Percentiles rank a stretch among this genome's conserved stretches.
Conservation (phyloP, 768 basidiomycete genomes). For the Kwoniella europaea region DNA sequence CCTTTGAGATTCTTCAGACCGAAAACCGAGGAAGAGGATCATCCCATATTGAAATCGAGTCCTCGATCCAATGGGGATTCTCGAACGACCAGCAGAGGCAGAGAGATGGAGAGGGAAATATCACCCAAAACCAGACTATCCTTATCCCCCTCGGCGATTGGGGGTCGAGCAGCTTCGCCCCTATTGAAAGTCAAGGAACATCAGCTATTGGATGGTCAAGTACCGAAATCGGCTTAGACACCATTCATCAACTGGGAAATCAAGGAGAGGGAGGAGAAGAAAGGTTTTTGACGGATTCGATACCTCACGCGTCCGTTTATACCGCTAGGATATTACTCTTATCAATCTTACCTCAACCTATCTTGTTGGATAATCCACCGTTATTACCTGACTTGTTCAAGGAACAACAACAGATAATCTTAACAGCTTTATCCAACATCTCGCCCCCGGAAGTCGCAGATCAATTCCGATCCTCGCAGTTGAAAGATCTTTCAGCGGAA, state of each 20-base stretch:
- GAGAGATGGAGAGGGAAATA: slow-evolving; percentile 4
- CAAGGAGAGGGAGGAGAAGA: neutral
- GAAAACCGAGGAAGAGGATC: neutral
- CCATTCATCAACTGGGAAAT: too few species aligned
- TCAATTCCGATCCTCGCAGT: slow-evolving; percentile 21
- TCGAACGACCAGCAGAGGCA: neutral
- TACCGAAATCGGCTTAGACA: slow-evolving; percentile 12
- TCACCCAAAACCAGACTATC: slow-evolving; percentile 20
- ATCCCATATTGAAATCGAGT: neutral
- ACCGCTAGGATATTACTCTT: slow-evolving; percentile 31
- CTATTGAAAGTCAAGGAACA: slow-evolving; percentile 12
- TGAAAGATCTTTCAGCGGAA: slow-evolving; percentile 18
- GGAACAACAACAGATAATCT: slow-evolving; percentile 28
- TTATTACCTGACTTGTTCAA: slow-evolving; percentile 25
- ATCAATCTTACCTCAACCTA: slow-evolving; percentile 21
- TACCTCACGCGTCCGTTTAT: slow-evolving; percentile 27
- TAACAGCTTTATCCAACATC: slow-evolving; percentile 34
- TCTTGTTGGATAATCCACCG: slow-evolving; percentile 17
- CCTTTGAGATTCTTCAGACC: slow-evolving; percentile 19
- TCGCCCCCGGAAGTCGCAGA: slow-evolving; percentile 14
- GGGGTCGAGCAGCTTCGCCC: neutral
- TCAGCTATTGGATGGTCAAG: slow-evolving; percentile 11
- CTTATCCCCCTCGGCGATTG: slow-evolving; percentile 16
- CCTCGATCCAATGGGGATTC: neutral
- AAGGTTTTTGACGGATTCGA: neutral